Percentiles rank a stretch among this genome's conserved stretches.
These are phyloP conservation scores for Tolypocladium tundrense DNA, from an alignment of 2,329 filamentous ascomycete genomes.

Conservation along the genomic window DNA sequence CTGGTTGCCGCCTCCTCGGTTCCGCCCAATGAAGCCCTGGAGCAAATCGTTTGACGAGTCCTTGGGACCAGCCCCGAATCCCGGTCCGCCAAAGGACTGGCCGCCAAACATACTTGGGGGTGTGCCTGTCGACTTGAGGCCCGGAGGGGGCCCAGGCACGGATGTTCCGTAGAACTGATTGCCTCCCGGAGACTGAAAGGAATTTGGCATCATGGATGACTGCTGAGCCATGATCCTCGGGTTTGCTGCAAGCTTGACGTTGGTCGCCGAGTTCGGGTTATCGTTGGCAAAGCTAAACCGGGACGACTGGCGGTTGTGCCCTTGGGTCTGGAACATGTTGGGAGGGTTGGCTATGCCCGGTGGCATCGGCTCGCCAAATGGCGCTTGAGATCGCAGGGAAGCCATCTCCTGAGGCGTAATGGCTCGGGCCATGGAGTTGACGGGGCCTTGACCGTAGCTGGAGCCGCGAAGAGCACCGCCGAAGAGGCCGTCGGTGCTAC, in stretches of 20 bases:
- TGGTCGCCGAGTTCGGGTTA: conserved; percentile 34
- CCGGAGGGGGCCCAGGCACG: conserved; percentile 87
- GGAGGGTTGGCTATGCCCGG: conserved; percentile 38
- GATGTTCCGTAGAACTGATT: conserved; percentile 73
- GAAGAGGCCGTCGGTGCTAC: conserved; percentile 41
- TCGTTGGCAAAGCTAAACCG: conserved; percentile 85
- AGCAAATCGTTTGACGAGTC: conserved; percentile 58
- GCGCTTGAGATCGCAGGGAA: conserved; percentile 53
- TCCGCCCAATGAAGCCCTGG: conserved; percentile 69
- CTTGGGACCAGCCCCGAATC: conserved; percentile 60
- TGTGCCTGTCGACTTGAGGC: conserved; percentile 88
- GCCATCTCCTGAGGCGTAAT: conserved; percentile 70
- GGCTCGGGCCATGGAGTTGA: conserved; percentile 52
- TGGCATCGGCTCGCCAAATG: conserved; percentile 51
- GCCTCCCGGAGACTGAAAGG: conserved; percentile 48
- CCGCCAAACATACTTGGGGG: conserved; percentile 84
- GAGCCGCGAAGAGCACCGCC: conserved; percentile 38
- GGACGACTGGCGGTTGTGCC: conserved; percentile 74
- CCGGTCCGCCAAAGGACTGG: conserved; percentile 70
- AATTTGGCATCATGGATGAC: conserved; percentile 71
- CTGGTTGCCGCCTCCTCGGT: conserved; percentile 57
- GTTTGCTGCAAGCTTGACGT: conserved; percentile 69
- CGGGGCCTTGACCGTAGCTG: conserved; percentile 35
- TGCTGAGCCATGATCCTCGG: conserved; percentile 76
- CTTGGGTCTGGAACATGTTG: conserved; percentile 44